Evolutionary conservation across 73 alveolate species (phyloP).

Genomic region (Tetrahymena thermophila): DNA sequence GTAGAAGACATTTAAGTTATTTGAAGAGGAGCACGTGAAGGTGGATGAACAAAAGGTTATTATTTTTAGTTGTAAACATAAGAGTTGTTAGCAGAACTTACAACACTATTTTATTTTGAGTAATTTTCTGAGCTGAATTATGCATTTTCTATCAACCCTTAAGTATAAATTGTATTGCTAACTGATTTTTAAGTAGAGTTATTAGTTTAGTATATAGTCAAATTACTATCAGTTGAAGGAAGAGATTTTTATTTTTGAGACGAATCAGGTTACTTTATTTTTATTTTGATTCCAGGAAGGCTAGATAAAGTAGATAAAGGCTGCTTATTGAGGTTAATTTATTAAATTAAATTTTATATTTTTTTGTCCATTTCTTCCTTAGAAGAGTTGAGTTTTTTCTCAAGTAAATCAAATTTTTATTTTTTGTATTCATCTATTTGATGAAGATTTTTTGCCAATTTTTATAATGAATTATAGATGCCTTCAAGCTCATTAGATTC

Average conservation of each 20-base stretch:
- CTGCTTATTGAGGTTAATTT: background rate
- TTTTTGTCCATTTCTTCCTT: background rate
- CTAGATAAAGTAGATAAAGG: background rate
- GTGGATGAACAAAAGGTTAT: background rate
- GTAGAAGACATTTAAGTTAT: background rate
- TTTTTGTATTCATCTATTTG: background rate
- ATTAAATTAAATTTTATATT: background rate
- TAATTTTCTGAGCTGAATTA: background rate
- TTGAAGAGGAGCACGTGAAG: background rate
- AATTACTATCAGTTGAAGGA: background rate
- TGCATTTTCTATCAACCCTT: background rate
- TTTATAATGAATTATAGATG: background rate
- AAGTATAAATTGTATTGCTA: background rate
- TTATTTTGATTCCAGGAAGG: background rate
- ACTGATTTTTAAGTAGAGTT: background rate
- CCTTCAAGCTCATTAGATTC: background rate
- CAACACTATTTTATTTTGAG: background rate
- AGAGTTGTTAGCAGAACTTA: background rate
- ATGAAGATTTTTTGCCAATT: background rate
- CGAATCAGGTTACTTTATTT: background rate
- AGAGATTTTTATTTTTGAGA: background rate
- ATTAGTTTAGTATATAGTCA: background rate
- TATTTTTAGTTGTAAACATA: background rate
- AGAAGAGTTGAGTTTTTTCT: background rate
- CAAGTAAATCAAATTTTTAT: background rate